Evolutionary conservation across 1,284 basidiomycete genomes (phyloP), one percentile per base, ranked within the genome.

Genomic region (Sanguinoderma infundibulare): DNA sequence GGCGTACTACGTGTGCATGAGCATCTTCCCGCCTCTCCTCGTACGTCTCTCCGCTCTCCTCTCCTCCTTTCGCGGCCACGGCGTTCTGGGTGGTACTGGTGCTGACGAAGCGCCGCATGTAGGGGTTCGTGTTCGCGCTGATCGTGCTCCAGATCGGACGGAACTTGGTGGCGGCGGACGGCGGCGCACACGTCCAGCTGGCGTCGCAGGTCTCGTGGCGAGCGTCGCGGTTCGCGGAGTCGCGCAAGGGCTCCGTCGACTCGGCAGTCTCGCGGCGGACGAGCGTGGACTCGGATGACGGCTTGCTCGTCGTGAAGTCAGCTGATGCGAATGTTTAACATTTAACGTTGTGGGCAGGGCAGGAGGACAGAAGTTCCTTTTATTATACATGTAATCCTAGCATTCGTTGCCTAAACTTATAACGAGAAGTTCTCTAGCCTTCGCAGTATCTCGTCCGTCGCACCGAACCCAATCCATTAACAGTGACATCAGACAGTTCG

Each of bases 61-160:
- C 32, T 28, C 17, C 9, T 20, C 15, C 7, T 22, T 30, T n/a
- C 20, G 20, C 26, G 39, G 40, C n/a, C n/a, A n/a, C n/a, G n/a
- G n/a, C n/a, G n/a, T n/a, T n/a, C n/a, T 2, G 28, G 39, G 17
- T 20, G 15, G 39, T 17, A 28, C 49, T 44, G 53, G 44, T 52
- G 15, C 8, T 42, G 30, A 39, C 36, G 15, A 6, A 22, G 8
- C 52, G 17, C n/a, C 14, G 22, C 26, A 14, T 38, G 15, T 38
- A 62, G 61, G 61, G 61, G 1, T 24, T 59, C 17, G 57, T 59
- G 9, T 62, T 62, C 44, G 40, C 58, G 35, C 57, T 62, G 49
- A 62, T 62, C 38, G 61, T 62, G 44, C 47, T 62, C 47, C 57
- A 54, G 26, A 62, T 55, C 35, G 58, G 56, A 39, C 28, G 47